These are phyloP conservation scores for Pyrus pyrifolia DNA, from an alignment of 306 rosid genomes.

Conservation along the genomic window DNA sequence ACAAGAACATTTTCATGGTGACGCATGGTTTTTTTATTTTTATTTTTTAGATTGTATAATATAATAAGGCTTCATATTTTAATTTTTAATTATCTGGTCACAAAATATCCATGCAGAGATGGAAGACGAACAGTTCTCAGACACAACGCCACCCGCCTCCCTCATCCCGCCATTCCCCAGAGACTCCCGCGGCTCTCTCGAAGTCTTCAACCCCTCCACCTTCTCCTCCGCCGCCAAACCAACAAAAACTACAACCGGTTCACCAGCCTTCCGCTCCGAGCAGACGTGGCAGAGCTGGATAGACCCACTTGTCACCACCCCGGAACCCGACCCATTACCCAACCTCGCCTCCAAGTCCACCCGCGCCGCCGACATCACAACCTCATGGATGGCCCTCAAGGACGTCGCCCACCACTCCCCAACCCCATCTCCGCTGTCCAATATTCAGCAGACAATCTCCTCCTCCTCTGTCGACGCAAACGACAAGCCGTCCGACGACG, in stretches of 20 bases:
- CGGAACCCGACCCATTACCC: constrained; percentile 12
- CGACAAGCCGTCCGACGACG: constrained; percentile 30
- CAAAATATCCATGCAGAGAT: constrained; percentile 23
- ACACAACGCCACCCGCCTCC: constrained; percentile 26
- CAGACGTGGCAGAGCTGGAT: constrained; percentile 46
- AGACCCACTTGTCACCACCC: constrained; percentile 14
- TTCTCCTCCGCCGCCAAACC: constrained; percentile 19
- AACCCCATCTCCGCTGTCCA: constrained; percentile 17
- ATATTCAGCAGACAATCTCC: neutral
- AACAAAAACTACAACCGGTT: neutral
- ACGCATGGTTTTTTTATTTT: too few relatives aligned
- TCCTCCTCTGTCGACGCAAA: constrained; percentile 25
- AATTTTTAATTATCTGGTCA: neutral
- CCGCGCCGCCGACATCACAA: constrained; percentile 31
- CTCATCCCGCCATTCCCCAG: constrained; percentile 41
- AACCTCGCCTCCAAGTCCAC: constrained; percentile 14
- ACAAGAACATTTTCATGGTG: too few relatives aligned
- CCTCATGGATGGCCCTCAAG: constrained; percentile 89
- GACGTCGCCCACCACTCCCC: constrained; percentile 28
- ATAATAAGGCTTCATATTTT: neutral
- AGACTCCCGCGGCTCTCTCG: constrained; percentile 84
- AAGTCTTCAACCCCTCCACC: constrained; percentile 73
- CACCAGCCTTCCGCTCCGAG: constrained; percentile 25
- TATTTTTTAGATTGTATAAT: neutral
- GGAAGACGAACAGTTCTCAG: constrained; percentile 37